These are phyloP conservation scores for Neospora caninum DNA, from an alignment of 169 alveolate genomes.

Conservation along the genomic window DNA sequence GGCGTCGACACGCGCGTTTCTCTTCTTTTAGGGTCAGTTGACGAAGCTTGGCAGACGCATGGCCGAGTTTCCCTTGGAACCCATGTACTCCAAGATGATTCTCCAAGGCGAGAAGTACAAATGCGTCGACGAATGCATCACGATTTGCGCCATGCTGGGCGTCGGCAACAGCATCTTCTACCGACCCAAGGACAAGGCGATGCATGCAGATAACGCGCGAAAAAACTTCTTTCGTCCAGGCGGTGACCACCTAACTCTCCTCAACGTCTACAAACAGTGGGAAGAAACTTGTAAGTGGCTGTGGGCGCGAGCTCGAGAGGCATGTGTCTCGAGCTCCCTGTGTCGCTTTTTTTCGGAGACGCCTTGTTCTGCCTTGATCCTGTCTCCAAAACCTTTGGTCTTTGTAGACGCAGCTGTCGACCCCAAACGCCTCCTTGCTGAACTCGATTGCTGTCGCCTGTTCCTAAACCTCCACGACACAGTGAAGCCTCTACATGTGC, in stretches of 20 bases:
- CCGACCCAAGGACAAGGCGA: slow-evolving; percentile 96
- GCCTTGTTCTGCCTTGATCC: too few species aligned
- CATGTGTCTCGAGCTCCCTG: background rate
- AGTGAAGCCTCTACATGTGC: too few species aligned
- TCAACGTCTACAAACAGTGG: slow-evolving; percentile 98
- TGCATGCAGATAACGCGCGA: slow-evolving; percentile 98
- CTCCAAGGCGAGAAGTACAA: slow-evolving; percentile 92
- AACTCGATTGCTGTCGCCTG: too few species aligned
- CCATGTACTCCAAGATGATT: slow-evolving; percentile 93
- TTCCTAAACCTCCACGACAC: too few species aligned
- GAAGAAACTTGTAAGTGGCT: slow-evolving; percentile 88
- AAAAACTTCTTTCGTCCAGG: slow-evolving; percentile 95
- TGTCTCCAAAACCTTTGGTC: too few species aligned
- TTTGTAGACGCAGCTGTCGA: too few species aligned
- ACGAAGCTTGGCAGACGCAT: slow-evolving; percentile 93
- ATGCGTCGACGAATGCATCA: slow-evolving; percentile 95
- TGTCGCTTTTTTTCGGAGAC: too few species aligned
- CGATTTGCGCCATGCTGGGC: slow-evolving; percentile 97
- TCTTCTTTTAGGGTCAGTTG: slow-evolving; percentile 64
- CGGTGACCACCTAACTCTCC: slow-evolving; percentile 97
- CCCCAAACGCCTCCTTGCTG: too few species aligned
- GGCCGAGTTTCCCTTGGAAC: slow-evolving; percentile 99
- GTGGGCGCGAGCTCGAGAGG: background rate
- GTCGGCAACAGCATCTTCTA: slow-evolving; percentile 96
- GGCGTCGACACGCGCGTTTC: too few species aligned